Base-by-base conservation (phyloP, 2,329 filamentous ascomycete species). In the Cryphonectria parasitica region DNA sequence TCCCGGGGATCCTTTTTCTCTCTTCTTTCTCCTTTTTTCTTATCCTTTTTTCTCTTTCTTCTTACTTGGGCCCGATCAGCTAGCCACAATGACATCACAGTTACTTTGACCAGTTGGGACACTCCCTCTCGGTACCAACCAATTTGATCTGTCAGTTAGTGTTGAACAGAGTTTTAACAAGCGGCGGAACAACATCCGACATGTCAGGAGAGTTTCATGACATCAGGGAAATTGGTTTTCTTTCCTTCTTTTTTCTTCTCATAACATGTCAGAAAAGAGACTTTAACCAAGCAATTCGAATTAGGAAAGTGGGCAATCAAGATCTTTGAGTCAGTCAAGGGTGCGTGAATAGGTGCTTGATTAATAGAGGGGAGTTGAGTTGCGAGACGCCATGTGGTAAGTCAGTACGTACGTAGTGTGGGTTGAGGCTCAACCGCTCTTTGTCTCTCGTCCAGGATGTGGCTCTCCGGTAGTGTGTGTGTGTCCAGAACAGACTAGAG, bases 121-220 rank as follows among this genome's bases (percentile, higher is more conserved):
- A 22, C 22, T 2, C 45, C 2, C 22, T 49, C 45, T 49, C 7
- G 13, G 43, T 43, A 45, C 39, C 7, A 11, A 11, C 10, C 10
- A 15, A 39, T 25, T 28, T 25, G 43, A 39, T 15, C 36, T 64
- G 22, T 64, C 61, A n/a, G 61, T 22, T 28, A 17, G 54, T 58
- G 61, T 39, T 43, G 61, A 31, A 64, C 61, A 64, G 7, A 64
- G 61, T 64, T 45, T 58, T 13, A 19, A 31, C 6, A 17, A 31
- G 54, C 25, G 25, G 13, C 54, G 25, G 54, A 31, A 58, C 28
- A 31, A 2, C 54, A 58, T 58, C 54, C 15, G 54, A 58, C 45
- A 49, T 19, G 25, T 58, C 25, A 31, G 13, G n/a, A 28, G 15
- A 56, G 15, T 3, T 7, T 19, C 52, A 56, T 56, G 52, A 56